phyloP scores from a whole-genome alignment of 345 rosid species.

The Bruguiera parviflora region DNA sequence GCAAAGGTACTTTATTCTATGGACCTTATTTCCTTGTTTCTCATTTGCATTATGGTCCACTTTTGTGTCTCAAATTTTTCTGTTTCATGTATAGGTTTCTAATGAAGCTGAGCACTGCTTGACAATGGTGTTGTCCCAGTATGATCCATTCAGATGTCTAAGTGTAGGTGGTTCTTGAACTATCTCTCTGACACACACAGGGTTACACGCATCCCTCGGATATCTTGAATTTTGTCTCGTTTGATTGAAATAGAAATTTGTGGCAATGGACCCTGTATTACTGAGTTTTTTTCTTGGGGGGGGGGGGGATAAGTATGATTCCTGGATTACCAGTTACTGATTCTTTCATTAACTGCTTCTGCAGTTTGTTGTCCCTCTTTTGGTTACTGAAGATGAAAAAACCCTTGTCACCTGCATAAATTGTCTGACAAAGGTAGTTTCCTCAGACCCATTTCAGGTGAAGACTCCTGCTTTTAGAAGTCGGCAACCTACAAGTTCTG shows the following conservation, averaged over 20 bases:
- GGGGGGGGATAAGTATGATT: too few species aligned
- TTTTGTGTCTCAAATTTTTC: conserved; percentile 15
- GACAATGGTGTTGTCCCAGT: conserved; percentile 65
- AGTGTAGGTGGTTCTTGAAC: conserved; percentile 49
- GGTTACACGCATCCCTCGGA: background rate
- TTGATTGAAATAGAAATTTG: conserved; percentile 1
- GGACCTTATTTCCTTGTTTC: conserved; percentile 6
- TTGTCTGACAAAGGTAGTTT: conserved; percentile 85
- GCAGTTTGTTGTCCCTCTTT: conserved; percentile 82
- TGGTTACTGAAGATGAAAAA: conserved; percentile 94
- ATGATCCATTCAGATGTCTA: conserved; percentile 95
- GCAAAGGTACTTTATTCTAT: conserved; percentile 52
- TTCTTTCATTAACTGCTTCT: conserved; percentile 11
- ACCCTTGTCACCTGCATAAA: conserved; percentile 87
- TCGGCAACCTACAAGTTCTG: background rate
- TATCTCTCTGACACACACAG: background rate
- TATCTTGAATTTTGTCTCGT: conserved; percentile 5
- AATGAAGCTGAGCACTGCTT: conserved; percentile 92
- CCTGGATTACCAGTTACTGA: background rate
- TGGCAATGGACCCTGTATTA: background rate
- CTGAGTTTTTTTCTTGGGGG: background rate
- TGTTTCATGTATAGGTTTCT: conserved; percentile 52
- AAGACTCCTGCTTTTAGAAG: too few species aligned
- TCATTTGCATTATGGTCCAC: background rate
- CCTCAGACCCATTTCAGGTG: background rate